phyloP scores from a whole-genome alignment of 2,329 filamentous ascomycete genomes.

The Xylaria sp. region DNA sequence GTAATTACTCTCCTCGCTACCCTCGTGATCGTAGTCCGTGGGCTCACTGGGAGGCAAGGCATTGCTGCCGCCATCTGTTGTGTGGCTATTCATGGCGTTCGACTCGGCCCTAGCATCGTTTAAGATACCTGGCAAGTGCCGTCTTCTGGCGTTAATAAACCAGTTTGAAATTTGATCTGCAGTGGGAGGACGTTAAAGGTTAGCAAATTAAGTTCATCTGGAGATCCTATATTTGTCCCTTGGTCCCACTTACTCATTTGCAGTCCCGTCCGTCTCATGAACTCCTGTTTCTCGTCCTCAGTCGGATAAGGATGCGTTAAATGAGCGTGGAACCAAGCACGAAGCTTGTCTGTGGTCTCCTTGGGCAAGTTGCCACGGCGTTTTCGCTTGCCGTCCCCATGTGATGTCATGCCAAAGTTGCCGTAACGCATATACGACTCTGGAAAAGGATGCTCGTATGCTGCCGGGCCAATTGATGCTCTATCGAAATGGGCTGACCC shows the following conservation, averaged over 20 bases:
- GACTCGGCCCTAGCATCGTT: constrained; percentile 60
- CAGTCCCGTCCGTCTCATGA: constrained; percentile 77
- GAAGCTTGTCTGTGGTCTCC: constrained; percentile 81
- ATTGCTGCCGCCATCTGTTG: constrained; percentile 45
- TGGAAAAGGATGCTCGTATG: constrained; percentile 49
- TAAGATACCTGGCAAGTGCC: constrained; percentile 66
- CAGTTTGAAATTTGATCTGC: constrained; percentile 76
- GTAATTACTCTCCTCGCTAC: constrained; percentile 50
- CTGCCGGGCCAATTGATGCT: constrained; percentile 49
- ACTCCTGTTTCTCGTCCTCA: constrained; percentile 83
- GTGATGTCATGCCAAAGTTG: constrained; percentile 47
- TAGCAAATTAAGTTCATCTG: constrained; percentile 24
- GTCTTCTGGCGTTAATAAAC: constrained; percentile 79
- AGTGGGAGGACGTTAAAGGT: constrained; percentile 26
- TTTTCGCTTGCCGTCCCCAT: constrained; percentile 59
- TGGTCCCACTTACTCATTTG: constrained; percentile 70
- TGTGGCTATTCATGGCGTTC: constrained; percentile 51
- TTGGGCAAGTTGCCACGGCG: constrained; percentile 89
- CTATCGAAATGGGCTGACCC: constrained; percentile 52
- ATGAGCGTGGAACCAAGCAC: constrained; percentile 80
- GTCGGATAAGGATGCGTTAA: constrained; percentile 83
- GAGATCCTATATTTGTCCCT: neutral
- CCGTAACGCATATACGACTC: constrained; percentile 50
- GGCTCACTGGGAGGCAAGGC: constrained; percentile 47
- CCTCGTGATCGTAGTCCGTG: constrained; percentile 45